These are phyloP conservation scores for Polyplosphaeria fusca DNA, from an alignment of 495 filamentous ascomycete genomes.

Conservation along the genomic window DNA sequence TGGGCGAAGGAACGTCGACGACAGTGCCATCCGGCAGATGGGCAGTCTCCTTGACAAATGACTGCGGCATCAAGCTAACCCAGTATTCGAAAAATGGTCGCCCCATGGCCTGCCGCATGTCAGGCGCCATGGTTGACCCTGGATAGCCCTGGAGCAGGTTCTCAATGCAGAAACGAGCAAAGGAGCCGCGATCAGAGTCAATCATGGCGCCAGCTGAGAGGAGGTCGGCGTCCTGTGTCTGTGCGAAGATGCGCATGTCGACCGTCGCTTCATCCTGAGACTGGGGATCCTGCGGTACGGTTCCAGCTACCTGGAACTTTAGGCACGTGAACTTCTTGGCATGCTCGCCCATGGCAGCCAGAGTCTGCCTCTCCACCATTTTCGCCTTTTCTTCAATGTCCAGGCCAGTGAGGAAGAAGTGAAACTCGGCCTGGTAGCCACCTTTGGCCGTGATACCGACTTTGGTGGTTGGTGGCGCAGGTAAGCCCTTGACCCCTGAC, in stretches of 20 bases:
- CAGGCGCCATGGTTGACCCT: slow-evolving; percentile 22
- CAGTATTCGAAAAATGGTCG: slow-evolving; percentile 21
- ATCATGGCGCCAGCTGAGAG: slow-evolving; percentile 18
- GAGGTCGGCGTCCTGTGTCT: slow-evolving; percentile 9
- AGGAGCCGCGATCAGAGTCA: slow-evolving; percentile 13
- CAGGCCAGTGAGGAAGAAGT: slow-evolving; percentile 19
- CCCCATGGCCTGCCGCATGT: slow-evolving; percentile 22
- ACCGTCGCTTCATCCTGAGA: slow-evolving; percentile 25
- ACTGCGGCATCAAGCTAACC: slow-evolving; percentile 17
- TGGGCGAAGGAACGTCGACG: slow-evolving; percentile 8
- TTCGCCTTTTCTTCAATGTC: slow-evolving; percentile 28
- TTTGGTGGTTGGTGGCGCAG: slow-evolving; percentile 25
- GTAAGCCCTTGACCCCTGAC: slow-evolving; percentile 14
- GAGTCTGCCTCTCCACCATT: slow-evolving; percentile 20
- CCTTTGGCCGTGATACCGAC: slow-evolving; percentile 27
- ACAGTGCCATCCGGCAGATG: slow-evolving; percentile 14
- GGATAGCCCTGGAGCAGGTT: slow-evolving; percentile 24
- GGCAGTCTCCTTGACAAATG: slow-evolving; percentile 6
- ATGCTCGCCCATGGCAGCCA: slow-evolving; percentile 15
- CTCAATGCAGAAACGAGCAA: slow-evolving; percentile 22
- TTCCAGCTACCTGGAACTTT: slow-evolving; percentile 16
- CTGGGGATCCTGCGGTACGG: slow-evolving; percentile 17
- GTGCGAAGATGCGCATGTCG: slow-evolving; percentile 24
- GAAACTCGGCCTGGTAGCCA: slow-evolving; percentile 27
- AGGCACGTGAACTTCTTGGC: slow-evolving; percentile 13